Percentiles rank a stretch among this genome's conserved stretches.
Evolutionary conservation across 768 basidiomycete species (phyloP).

Genomic region (Myochromella boudieri): DNA sequence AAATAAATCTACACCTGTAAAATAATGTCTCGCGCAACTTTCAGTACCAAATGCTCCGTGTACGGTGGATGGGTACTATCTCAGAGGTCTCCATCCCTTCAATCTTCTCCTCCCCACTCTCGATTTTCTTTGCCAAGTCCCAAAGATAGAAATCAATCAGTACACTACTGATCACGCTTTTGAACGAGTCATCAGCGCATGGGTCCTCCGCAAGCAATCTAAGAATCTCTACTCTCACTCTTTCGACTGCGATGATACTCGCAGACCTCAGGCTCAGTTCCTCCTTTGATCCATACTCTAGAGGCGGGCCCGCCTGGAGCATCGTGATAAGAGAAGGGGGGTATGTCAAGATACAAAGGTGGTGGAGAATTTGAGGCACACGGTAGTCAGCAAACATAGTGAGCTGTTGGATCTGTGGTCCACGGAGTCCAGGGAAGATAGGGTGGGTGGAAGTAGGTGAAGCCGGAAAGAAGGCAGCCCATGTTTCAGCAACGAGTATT

Average conservation of each 20-base stretch:
- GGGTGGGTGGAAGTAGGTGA: conserved; percentile 54
- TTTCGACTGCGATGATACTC: conserved; percentile 79
- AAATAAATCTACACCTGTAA: background rate
- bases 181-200: conserved; percentile 21
- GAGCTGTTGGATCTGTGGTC: conserved; percentile 64
- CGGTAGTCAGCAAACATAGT: conserved; percentile 97
- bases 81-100: conserved; percentile 56
- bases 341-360: conserved; percentile 74
- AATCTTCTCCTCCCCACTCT: conserved; percentile 57
- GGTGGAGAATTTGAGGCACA: conserved; percentile 88
- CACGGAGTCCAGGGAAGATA: conserved; percentile 60
- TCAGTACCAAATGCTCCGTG: conserved; percentile 86
- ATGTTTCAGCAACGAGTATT: conserved; percentile 87
- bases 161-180: conserved; percentile 62
- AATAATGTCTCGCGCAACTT: background rate
- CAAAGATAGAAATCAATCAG: conserved; percentile 90
- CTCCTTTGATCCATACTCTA: conserved; percentile 60
- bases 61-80: conserved; percentile 73
- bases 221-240: conserved; percentile 60
- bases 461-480: conserved; percentile 86
- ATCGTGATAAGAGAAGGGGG: conserved; percentile 55
- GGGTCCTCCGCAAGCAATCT: conserved; percentile 29
- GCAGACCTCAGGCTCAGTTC: conserved; percentile 81
- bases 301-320: conserved; percentile 41
- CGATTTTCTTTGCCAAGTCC: conserved; percentile 81